These are phyloP conservation scores for Lippia alba DNA, from an alignment of 305 asterid species.

Conservation along the genomic window DNA sequence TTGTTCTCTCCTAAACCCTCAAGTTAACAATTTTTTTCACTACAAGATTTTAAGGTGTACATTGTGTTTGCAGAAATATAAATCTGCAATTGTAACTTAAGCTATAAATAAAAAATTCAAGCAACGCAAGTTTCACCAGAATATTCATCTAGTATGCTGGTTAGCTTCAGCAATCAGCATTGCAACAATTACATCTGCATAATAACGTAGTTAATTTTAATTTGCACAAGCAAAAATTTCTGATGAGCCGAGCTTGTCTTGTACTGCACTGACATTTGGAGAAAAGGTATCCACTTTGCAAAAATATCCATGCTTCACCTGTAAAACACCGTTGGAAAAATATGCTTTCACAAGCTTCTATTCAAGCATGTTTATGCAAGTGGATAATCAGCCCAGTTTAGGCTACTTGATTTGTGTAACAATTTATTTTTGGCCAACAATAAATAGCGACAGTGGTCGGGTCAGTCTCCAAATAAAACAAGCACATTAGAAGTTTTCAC, in stretches of 20 bases:
- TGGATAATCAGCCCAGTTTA: background rate
- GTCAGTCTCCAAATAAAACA: slow-evolving; percentile 13
- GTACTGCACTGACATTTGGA: background rate
- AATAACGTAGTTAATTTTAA: background rate
- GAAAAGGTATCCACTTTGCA: background rate
- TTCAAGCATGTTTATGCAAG: slow-evolving; percentile 2
- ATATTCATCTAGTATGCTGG: slow-evolving; percentile 13
- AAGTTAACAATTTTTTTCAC: slow-evolving; percentile 6
- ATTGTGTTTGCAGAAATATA: slow-evolving; percentile 12
- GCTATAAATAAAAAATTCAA: slow-evolving; percentile 11
- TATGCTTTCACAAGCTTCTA: background rate
- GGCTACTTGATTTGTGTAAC: slow-evolving; percentile 8
- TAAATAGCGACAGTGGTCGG: background rate
- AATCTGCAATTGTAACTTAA: slow-evolving; percentile 10
- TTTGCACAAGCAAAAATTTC: background rate
- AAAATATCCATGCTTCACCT: background rate
- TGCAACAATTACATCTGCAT: background rate
- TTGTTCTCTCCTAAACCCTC: slow-evolving; percentile 16
- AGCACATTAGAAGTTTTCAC: background rate
- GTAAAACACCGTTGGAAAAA: background rate
- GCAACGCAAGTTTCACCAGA: slow-evolving; percentile 16
- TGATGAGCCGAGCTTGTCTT: background rate
- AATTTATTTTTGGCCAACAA: slow-evolving; percentile 1
- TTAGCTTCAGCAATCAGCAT: slow-evolving; percentile 11
- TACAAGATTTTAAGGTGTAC: slow-evolving; percentile 18